Percentiles rank a stretch among this genome's conserved stretches.
Conservation (phyloP, 1,284 basidiomycete species). For the Tilletia indica region DNA sequence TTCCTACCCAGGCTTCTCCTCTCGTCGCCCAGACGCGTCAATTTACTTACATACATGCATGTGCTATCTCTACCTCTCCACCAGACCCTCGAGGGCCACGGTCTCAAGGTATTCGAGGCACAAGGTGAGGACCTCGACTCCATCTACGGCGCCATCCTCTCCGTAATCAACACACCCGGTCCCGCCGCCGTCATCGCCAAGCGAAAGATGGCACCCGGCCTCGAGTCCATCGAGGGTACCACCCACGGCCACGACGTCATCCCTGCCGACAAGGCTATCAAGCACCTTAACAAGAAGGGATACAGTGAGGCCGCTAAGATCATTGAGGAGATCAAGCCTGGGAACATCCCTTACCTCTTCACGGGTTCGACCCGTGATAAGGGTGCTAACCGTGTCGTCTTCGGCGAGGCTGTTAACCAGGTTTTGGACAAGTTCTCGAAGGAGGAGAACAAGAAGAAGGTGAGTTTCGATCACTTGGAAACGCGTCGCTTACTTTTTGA, state of each 20-base stretch:
- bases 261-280: constrained; percentile 71
- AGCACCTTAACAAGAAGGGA: constrained; percentile 69
- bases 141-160: constrained; percentile 68
- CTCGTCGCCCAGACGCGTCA: too few species aligned
- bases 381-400: constrained; percentile 74
- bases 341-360: constrained; percentile 64
- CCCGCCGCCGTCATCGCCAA: constrained; percentile 76
- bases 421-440: constrained; percentile 65
- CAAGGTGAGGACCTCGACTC: constrained; percentile 75
- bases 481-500: background rate
- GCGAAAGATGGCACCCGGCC: constrained; percentile 75
- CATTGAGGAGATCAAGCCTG: constrained; percentile 68
- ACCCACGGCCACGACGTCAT: constrained; percentile 73
- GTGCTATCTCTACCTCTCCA: background rate
- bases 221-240: constrained; percentile 73
- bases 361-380: constrained; percentile 70
- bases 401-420: constrained; percentile 75
- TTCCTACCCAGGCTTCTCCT: too few species aligned
- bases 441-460: constrained; percentile 21
- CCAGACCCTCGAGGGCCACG: constrained; percentile 71
- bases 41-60: background rate
- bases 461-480: background rate
- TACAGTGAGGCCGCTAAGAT: constrained; percentile 65
- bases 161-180: constrained; percentile 65
- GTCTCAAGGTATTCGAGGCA: constrained; percentile 70